Evolutionary conservation across 176 grass and related monocot genomes (phyloP), one percentile per base, ranked within the genome.

Genomic region (Saccharum spontaneum): DNA sequence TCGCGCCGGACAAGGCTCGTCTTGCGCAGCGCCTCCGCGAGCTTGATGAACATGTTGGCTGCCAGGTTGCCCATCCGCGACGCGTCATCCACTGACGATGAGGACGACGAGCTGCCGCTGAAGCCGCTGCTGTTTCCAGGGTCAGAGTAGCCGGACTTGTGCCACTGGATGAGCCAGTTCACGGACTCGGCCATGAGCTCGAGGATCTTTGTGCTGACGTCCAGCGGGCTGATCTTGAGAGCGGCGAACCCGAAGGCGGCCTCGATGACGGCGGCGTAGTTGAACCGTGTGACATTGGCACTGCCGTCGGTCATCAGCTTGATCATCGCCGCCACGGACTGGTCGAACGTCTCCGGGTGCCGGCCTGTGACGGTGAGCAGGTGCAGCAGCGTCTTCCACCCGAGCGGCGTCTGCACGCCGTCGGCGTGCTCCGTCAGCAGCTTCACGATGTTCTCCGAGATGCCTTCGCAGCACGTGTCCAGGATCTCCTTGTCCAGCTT

Each of bases 401-500:
- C 93, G 4, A 92, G 59, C 16, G 80, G 55, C 30, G 90, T 90
- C 82, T 98, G 93, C 39, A 98, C 77, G 71, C 59, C 87, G 62
- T 48, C 74, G 1, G 85, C 73, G 43, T 94, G 80, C 4, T 92
- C 89, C 37, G 71, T 79, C 34, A 98, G 83, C 8, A 98, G 86
- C 34, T 76, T 84, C 7, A 85, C 88, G 16, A 90, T 84, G 69
- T 73, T 80, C 38, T 94, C 91, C 0, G 87, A 80, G 23, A 98
- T 95, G 85, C 73, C 86, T 76, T 94, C 89, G 73, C 89, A 95
- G 77, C 93, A 98, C 0, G 90, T 92, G 88, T 98, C 93, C 1
- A 93, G 87, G 76, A 98, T 92, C 77, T 94, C 91, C 89, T 98
- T 95, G 71, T 98, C 96, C 10, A 98, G 88, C 85, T 94, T 95